Evolutionary conservation across 163 green algal species (phyloP).

Genomic region (Trebouxia gelatinosa): DNA sequence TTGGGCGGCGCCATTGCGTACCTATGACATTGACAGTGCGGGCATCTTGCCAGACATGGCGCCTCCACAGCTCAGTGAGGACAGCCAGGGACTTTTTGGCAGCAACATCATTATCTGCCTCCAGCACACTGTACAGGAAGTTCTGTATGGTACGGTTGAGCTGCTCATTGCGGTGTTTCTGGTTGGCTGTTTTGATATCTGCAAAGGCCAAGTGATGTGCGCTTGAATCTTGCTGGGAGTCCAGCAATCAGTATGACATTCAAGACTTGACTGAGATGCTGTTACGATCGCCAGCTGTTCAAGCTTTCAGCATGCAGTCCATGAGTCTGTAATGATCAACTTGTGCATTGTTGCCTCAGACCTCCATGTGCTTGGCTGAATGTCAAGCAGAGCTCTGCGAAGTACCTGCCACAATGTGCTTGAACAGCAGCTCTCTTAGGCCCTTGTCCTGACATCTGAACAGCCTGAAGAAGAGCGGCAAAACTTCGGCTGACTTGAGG

Average conservation of each 20-base stretch:
- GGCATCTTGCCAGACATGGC: constrained; percentile 91
- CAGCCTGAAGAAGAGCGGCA: constrained; percentile 94
- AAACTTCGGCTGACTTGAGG: constrained; percentile 66
- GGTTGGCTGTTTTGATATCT: constrained; percentile 88
- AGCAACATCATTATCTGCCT: constrained; percentile 78
- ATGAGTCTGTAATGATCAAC: too few species aligned
- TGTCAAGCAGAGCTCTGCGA: too few species aligned
- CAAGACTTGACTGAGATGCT: too few species aligned
- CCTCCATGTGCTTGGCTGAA: too few species aligned
- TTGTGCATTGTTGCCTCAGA: too few species aligned
- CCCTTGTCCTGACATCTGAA: constrained; percentile 92
- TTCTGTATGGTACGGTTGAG: constrained; percentile 89
- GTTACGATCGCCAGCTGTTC: too few species aligned
- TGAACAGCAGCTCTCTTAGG: constrained; percentile 84
- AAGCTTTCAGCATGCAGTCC: too few species aligned
- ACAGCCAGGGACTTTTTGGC: constrained; percentile 91
- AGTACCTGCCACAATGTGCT: constrained; percentile 82
- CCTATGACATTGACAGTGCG: constrained; percentile 94
- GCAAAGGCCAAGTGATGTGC: too few species aligned
- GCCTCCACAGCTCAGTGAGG: constrained; percentile 89
- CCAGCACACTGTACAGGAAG: constrained; percentile 77
- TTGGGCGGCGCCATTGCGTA: constrained; percentile 32
- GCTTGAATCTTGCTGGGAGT: background rate
- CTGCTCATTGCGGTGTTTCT: constrained; percentile 76
- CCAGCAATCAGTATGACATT: background rate